Conservation (phyloP, 148 eudicot species). For the Agrostemma githago region DNA sequence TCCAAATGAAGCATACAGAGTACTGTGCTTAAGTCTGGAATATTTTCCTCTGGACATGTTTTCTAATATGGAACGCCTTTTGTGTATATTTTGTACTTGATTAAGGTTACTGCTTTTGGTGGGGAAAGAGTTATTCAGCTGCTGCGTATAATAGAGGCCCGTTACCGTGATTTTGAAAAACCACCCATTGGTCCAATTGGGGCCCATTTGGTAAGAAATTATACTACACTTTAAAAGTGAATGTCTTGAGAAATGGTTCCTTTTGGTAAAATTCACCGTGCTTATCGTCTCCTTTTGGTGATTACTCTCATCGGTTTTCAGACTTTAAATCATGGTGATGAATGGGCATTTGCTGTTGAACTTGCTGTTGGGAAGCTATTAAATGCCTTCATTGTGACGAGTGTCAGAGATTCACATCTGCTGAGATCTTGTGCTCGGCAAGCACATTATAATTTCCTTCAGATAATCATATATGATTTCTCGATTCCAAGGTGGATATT, state of each 20-base stretch:
- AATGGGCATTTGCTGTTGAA: conserved; percentile 85
- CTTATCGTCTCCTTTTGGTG: background rate
- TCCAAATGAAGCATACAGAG: background rate
- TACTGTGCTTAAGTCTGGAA: background rate
- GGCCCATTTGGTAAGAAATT: conserved; percentile 63
- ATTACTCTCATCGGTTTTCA: conserved; percentile 26
- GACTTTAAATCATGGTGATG: conserved; percentile 66
- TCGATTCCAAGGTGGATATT: conserved; percentile 55
- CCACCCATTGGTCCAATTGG: conserved; percentile 98
- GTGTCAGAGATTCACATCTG: conserved; percentile 63
- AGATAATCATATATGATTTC: conserved; percentile 75
- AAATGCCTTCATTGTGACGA: conserved; percentile 87
- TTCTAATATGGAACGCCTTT: no score
- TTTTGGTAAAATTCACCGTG: background rate
- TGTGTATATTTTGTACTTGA: conserved; percentile 11
- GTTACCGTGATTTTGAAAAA: conserved; percentile 51
- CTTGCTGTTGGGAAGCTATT: conserved; percentile 71
- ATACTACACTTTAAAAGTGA: background rate
- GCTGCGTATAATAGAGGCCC: conserved; percentile 66
- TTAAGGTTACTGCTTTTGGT: conserved; percentile 92
- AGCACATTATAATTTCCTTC: conserved; percentile 57
- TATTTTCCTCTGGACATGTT: background rate
- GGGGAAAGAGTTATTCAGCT: conserved; percentile 64
- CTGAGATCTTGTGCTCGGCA: conserved; percentile 73
- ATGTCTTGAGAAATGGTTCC: background rate